Evolutionary conservation across 345 rosid species (phyloP).

Genomic region (Eucalyptus viminalis): DNA sequence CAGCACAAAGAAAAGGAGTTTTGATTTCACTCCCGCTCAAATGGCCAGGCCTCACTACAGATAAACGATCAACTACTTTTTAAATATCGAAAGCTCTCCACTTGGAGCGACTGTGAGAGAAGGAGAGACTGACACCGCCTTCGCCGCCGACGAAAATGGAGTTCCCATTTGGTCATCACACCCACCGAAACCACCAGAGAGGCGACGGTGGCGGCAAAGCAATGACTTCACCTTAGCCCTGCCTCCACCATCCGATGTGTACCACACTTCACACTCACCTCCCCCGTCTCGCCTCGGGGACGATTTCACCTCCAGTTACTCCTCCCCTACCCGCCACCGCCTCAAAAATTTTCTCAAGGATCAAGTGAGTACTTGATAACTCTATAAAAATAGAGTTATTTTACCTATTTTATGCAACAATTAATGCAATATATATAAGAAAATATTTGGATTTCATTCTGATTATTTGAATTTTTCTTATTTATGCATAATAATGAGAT

Average conservation of each 20-base stretch:
- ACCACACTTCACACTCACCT: constrained; percentile 24
- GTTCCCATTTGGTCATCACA: constrained; percentile 14
- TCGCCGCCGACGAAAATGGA: constrained; percentile 17
- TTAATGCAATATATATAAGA: too few relatives aligned
- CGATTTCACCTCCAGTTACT: not conserved
- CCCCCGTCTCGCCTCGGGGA: not conserved
- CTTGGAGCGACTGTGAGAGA: not conserved
- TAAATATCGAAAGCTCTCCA: not conserved
- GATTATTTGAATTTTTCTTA: too few relatives aligned
- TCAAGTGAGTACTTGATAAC: not conserved
- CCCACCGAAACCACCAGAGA: constrained; percentile 14
- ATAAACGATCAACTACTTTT: not conserved
- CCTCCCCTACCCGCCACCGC: not conserved
- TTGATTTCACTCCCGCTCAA: not conserved
- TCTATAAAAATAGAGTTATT: too few relatives aligned
- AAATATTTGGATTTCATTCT: too few relatives aligned
- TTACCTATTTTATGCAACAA: too few relatives aligned
- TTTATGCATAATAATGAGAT: too few relatives aligned
- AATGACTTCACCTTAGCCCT: not conserved
- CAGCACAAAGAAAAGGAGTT: not conserved
- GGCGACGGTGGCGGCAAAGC: constrained; percentile 4
- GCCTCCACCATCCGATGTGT: not conserved
- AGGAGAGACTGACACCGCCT: not conserved
- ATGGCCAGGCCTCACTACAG: not conserved
- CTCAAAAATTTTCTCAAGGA: constrained; percentile 28